A percentile compares a stretch with the other conserved stretches of the same genome.
phyloP scores from a whole-genome alignment of 176 grass and related monocot genomes.

The Rhynchospora breviuscula region DNA sequence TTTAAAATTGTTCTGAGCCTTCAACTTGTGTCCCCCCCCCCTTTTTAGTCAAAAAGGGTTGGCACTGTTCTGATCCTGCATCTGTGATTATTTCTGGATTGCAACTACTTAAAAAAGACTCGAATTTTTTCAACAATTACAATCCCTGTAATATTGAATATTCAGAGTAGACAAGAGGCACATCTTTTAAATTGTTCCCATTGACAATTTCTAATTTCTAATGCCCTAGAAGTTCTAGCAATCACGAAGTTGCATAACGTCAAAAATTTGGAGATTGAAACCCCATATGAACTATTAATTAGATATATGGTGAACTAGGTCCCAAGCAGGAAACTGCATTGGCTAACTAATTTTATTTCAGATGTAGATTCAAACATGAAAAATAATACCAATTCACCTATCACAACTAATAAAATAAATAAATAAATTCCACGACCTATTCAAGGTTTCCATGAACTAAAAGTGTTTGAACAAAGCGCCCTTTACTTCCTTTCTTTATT shows the following conservation, averaged over 20 bases:
- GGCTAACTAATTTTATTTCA: background rate
- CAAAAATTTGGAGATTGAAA: background rate
- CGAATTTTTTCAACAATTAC: too few species aligned
- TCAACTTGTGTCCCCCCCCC: too few species aligned
- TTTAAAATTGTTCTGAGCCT: too few species aligned
- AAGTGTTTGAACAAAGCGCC: background rate
- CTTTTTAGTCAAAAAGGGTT: too few species aligned
- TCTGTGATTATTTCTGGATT: too few species aligned
- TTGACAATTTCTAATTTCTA: background rate
- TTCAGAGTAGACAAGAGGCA: too few species aligned
- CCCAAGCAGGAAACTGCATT: background rate
- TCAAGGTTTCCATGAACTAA: background rate
- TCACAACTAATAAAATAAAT: background rate
- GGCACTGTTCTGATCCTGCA: too few species aligned
- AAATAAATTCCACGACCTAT: background rate
- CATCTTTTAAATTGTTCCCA: background rate
- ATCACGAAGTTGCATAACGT: background rate
- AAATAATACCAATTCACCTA: background rate
- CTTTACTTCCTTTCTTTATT: background rate
- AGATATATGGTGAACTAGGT: background rate
- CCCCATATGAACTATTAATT: background rate
- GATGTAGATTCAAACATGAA: background rate
- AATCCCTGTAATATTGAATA: too few species aligned
- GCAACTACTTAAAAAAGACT: too few species aligned
- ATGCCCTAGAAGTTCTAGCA: background rate